Evolutionary conservation across 2,329 filamentous ascomycete genomes (phyloP), one percentile per base, ranked within the genome.

Genomic region (Aureobasidium melanogenum): DNA sequence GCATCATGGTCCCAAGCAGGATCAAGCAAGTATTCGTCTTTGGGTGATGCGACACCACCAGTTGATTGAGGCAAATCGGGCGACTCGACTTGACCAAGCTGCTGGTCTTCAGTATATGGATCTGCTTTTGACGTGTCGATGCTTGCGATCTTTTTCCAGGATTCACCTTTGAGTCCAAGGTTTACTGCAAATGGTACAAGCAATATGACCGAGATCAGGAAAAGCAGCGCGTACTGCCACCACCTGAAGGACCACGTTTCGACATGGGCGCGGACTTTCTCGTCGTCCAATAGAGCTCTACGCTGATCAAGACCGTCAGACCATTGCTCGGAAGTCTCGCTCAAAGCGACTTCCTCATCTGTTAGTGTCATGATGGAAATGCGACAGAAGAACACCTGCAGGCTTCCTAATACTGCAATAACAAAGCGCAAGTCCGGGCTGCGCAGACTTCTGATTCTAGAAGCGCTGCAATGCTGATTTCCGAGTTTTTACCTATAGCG

Each of bases 1-100:
- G 81, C 78, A 19, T 74, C 48, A 63, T 79, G 78, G 62, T 86
- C 72, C 86, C 86, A 89, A 1, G 73, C 65, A 0, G 77, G 68
- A 55, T 82, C 75, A 17, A 89, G 75, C 4, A 84, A 70, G 63
- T 89, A 87, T 54, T 85, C 81, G 0, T 74, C 51, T 32, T 22
- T 52, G 8, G 47, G 36, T 10, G 44, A 12, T 36, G 22, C 15
- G 9, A n/a, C 26, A 15, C 22, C 22, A 24, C 28, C 28, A 14
- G n/a, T 24, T 19, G 39, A 24, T 17, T 34, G 38, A 38, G 22
- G 26, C 28, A 5, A 5, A n/a, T 5, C 32, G 12, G 14, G 8
- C 10, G 19, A 17, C 19, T 14, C 24, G 19, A 26, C 1, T n/a
- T 19, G n/a, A 9, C 30, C 57, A 28, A 17, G 17, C 10, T 48